Base-by-base conservation (phyloP, 2,329 filamentous ascomycete species). In the Escovopsis sp. region DNA sequence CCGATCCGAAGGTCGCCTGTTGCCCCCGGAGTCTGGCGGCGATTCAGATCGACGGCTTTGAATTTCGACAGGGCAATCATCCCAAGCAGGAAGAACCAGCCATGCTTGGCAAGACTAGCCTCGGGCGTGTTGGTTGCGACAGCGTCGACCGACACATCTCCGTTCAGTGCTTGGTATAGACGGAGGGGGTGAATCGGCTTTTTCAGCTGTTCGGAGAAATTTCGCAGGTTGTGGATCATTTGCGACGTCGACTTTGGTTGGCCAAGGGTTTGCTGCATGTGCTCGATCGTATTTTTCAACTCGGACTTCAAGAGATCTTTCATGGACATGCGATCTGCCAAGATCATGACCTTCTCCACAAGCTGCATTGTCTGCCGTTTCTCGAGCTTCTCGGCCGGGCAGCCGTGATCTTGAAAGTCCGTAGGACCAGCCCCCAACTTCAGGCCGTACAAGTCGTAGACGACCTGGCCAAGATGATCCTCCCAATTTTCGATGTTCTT, bases 231-330 rank as follows among this genome's bases (percentile, higher is more conserved):
- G 58, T 91, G 82, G n/a, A 81, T 73, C 61, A 94, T 80, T 47
- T 87, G 79, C 5, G 85, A 76, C 2, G 81, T 82, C 11, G 81
- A 76, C 58, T 88, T 94, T 26, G 82, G 76, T 42, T 75, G 74
- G 1, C 85, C 86, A 42, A 96, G 81, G 5, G 85, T 81, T 50
- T 85, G 80, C 57, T 96, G 88, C 62, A 98, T 85, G 51, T 88
- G 87, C 45, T 98, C 91, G 45, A 98, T 91, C 0, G 87, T 86
- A 12, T 72, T 77, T 58, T 89, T 93, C 42, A 98, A 68, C 43
- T 96, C 86, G 12, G 87, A 91, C 59, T 94, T 96, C 12, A 87
- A 75, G 15, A 96, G 65, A 50, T 96, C 91, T 54, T 89, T 94
- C 66, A 94, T 83, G 19, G 85, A 80, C 68, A 95, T 81, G 47